Conservation (phyloP, 2,329 filamentous ascomycete genomes). For the Cadophora gregata region DNA sequence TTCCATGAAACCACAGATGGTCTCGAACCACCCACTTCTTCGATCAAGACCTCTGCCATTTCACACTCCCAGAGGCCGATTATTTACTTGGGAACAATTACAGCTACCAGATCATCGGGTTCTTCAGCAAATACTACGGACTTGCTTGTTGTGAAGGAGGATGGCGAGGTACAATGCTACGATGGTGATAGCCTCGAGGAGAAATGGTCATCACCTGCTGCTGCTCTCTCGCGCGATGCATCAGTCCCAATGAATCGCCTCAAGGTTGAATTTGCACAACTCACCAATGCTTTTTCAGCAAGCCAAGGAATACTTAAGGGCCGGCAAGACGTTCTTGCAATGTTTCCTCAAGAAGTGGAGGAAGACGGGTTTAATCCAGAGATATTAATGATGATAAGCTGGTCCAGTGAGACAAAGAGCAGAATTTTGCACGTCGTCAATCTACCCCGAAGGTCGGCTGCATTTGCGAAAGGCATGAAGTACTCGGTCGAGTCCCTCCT, state of each 20-base stretch:
- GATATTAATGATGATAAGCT: conserved; percentile 55
- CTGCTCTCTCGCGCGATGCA: conserved; percentile 42
- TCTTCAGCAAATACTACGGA: conserved; percentile 37
- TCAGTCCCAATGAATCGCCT: conserved; percentile 44
- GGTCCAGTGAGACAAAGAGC: conserved; percentile 27
- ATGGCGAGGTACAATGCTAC: conserved; percentile 66
- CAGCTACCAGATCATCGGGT: conserved; percentile 26
- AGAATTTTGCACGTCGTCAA: conserved; percentile 43
- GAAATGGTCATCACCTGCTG: conserved; percentile 54
- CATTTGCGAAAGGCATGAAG: conserved; percentile 28
- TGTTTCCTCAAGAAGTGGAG: conserved; percentile 56
- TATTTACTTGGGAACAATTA: conserved; percentile 50
- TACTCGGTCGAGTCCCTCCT: conserved; percentile 43
- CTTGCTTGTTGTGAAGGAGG: conserved; percentile 62
- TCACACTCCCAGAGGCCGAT: conserved; percentile 48
- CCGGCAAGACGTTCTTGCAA: conserved; percentile 56
- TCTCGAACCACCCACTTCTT: conserved; percentile 59
- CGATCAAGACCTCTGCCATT: conserved; percentile 53
- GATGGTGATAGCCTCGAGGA: conserved; percentile 60
- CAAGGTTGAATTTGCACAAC: conserved; percentile 42
- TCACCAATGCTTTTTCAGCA: conserved; percentile 43
- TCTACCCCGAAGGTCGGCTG: conserved; percentile 38
- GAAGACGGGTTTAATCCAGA: conserved; percentile 55
- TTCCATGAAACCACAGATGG: conserved; percentile 63
- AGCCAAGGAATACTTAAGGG: conserved; percentile 53